A percentile compares a stretch with the other conserved stretches of the same genome.
Evolutionary conservation across 1,139 yeast species (phyloP).

Genomic region (Candida sanyaensis): DNA sequence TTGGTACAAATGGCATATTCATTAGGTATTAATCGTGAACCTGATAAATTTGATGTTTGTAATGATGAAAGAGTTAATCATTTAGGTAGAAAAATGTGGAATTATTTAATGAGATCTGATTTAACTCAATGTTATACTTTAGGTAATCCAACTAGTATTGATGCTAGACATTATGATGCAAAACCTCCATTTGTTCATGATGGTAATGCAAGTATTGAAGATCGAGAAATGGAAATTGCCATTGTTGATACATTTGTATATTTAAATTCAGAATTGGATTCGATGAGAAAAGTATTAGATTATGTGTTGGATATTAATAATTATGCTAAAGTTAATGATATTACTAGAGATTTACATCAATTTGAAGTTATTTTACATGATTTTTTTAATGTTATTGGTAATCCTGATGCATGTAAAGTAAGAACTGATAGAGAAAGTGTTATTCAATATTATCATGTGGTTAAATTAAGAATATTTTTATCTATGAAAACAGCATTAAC

Average conservation of each 20-base stretch:
- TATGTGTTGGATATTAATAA: constrained; percentile 24
- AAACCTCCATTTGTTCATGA: constrained; percentile 26
- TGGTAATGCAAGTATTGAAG: constrained; percentile 24
- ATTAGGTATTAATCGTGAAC: constrained; percentile 50
- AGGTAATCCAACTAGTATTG: constrained; percentile 30
- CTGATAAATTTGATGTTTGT: constrained; percentile 26
- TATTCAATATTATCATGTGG: constrained; percentile 6
- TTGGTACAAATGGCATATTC: constrained; percentile 45
- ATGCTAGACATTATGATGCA: constrained; percentile 26
- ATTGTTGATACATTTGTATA: constrained; percentile 16
- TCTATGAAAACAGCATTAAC: constrained; percentile 33
- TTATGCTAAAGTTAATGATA: constrained; percentile 22
- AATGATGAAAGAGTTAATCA: constrained; percentile 32
- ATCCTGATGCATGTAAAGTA: constrained; percentile 25
- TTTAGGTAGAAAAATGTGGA: constrained; percentile 57
- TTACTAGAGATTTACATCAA: constrained; percentile 21
- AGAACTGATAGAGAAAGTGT: constrained; percentile 12
- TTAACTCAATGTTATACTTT: constrained; percentile 26
- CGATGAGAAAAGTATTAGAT: constrained; percentile 17
- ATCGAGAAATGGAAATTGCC: constrained; percentile 25
- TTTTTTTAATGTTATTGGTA: constrained; percentile 16
- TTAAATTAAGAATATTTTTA: constrained; percentile 20
- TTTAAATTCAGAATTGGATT: constrained; percentile 8
- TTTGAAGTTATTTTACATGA: constrained; percentile 21
- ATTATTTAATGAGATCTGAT: constrained; percentile 28